These are phyloP conservation scores for Rhizophora mangle DNA, from an alignment of 345 rosid genomes.

Conservation along the genomic window DNA sequence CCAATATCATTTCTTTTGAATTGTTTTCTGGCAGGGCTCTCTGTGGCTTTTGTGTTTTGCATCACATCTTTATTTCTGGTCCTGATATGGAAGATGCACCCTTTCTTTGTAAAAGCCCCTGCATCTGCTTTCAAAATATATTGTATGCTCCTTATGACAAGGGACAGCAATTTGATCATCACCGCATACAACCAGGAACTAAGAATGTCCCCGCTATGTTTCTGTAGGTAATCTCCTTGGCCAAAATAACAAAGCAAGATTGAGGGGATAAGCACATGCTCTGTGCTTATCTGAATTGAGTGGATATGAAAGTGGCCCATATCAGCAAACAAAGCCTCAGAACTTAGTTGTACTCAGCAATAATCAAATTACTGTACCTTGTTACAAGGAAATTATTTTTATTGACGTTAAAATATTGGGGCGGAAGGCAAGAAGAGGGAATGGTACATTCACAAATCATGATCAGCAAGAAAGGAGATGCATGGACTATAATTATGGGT, in stretches of 20 bases:
- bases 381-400: no score
- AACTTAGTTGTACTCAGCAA: constrained; percentile 27
- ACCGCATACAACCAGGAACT: constrained; percentile 28
- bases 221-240: constrained; percentile 58
- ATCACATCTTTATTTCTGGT: constrained; percentile 57
- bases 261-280: neutral
- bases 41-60: constrained; percentile 62
- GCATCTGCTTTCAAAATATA: no score
- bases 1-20: no score
- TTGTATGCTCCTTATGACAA: no score
- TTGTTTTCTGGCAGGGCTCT: constrained; percentile 40
- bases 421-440: no score
- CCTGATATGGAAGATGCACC: constrained; percentile 61
- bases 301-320: constrained; percentile 75
- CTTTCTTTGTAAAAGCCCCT: constrained; percentile 30
- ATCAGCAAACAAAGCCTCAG: constrained; percentile 93
- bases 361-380: no score
- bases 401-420: no score
- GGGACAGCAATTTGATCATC: no score
- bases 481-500: no score
- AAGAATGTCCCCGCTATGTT: constrained; percentile 29
- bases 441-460: no score
- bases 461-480: no score
- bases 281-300: constrained; percentile 55
- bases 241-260: constrained; percentile 38